Percentiles rank a stretch among this genome's conserved stretches.
These are phyloP conservation scores for Picea sitchensis DNA, from an alignment of 75 land plant species.

Conservation along the genomic window DNA sequence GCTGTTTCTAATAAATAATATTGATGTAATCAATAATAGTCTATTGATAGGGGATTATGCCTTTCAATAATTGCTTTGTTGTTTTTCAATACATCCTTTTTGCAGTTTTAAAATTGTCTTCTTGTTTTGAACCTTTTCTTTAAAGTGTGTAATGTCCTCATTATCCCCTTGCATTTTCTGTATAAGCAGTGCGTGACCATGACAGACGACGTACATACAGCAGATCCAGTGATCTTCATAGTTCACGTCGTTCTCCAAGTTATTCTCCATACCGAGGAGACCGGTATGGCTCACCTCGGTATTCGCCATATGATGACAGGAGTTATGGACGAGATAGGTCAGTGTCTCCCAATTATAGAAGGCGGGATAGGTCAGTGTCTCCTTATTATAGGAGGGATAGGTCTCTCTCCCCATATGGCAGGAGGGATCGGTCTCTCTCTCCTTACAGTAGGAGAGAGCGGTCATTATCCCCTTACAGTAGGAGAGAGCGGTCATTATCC, in stretches of 20 bases:
- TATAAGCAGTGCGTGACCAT: slow-evolving; percentile 20
- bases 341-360: slow-evolving; percentile 19
- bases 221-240: slow-evolving; percentile 24
- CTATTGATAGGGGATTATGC: background rate
- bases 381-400: slow-evolving; percentile 14
- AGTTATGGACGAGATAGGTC: slow-evolving; percentile 33
- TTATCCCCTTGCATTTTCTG: background rate
- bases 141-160: too few relatives aligned
- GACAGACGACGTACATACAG: slow-evolving; percentile 18
- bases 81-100: too few relatives aligned
- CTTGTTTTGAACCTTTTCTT: too few relatives aligned
- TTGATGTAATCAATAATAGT: background rate
- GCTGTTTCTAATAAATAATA: too few relatives aligned
- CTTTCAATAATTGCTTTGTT: background rate
- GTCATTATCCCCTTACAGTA: background rate
- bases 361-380: slow-evolving; percentile 11
- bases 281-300: slow-evolving; percentile 27
- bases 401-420: background rate
- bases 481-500: background rate
- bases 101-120: too few relatives aligned
- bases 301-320: slow-evolving; percentile 18
- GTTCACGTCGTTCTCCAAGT: slow-evolving; percentile 53
- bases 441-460: background rate
- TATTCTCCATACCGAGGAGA: slow-evolving; percentile 51
- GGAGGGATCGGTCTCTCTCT: background rate